Evolutionary conservation across 2,329 filamentous ascomycete species (phyloP), one percentile per base, ranked within the genome.

Genomic region (Trichoderma asperellum): DNA sequence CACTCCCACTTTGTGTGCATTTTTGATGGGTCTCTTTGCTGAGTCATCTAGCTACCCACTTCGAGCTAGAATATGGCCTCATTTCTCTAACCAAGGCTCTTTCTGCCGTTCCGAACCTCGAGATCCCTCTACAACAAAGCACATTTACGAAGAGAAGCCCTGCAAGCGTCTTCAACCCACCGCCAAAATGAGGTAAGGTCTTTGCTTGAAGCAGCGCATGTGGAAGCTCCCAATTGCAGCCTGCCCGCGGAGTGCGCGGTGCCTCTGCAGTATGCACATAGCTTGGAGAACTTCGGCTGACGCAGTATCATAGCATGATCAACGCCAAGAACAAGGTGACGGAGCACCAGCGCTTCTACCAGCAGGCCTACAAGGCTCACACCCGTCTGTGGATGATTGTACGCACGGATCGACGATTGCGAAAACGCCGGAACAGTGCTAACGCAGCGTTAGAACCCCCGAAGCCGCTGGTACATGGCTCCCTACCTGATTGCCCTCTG

Each of bases 381-480:
- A 84, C 89, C 74, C 89, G 92, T 77, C 81, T 92, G 79, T 94
- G 92, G 92, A 84, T 87, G 81, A 93, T 94, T 82, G 92, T 94
- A 86, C 80, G 90, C 69, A 35, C 64, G 69, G 68, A 71, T 73
- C 71, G 68, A 72, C 71, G 40, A 59, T 56, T n/a, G 40, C 57
- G 21, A 58, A 58, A 57, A 56, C 29, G 58, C 37, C 27, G 43
- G 14, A 40, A 24, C 35, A 53, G 18, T 43, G 11, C 72, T 72
- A 64, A 73, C 68, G 40, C 49, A 65, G 55, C 24, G 32, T 73
- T 77, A 92, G 89, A 83, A 87, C 83, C 82, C 88, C 73, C 87
- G 88, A 78, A 91, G 89, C 85, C 87, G 83, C 77, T 78, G 82
- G 75, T 80, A 92, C 79, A 83, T 94, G 76, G 85, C 88, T 72